Evolutionary conservation across 2,329 filamentous ascomycete species (phyloP).

Genomic region (Bipolaris gigantea): DNA sequence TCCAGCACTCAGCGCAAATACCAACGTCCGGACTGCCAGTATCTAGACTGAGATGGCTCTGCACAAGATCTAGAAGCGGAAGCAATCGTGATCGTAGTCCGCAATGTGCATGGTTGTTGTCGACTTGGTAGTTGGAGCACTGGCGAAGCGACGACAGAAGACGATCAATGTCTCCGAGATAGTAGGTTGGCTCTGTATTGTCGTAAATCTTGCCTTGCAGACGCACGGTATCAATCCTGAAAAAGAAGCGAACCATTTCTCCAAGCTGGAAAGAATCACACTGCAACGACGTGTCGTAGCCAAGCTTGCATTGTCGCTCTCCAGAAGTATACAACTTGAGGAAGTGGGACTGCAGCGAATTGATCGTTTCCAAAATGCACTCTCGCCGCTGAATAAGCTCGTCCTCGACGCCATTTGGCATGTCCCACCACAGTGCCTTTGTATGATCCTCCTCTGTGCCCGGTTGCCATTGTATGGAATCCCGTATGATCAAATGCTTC

Average conservation of each 20-base stretch:
- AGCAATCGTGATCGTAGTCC: constrained; percentile 67
- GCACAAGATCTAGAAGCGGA: constrained; percentile 67
- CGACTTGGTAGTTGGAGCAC: constrained; percentile 72
- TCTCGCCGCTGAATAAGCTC: constrained; percentile 68
- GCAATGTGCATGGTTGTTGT: constrained; percentile 73
- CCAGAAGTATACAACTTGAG: constrained; percentile 68
- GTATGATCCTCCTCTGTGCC: constrained; percentile 43
- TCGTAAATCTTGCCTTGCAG: constrained; percentile 52
- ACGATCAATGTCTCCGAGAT: constrained; percentile 63
- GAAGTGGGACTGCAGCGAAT: constrained; percentile 70
- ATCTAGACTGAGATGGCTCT: constrained; percentile 46
- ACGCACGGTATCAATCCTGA: constrained; percentile 62
- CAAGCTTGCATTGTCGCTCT: constrained; percentile 69
- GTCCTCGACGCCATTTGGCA: constrained; percentile 70
- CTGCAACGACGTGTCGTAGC: constrained; percentile 71
- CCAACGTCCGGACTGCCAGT: constrained; percentile 44
- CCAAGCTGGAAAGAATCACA: constrained; percentile 80
- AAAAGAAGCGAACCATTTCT: constrained; percentile 73
- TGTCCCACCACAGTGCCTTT: constrained; percentile 68
- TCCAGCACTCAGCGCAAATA: constrained; percentile 53
- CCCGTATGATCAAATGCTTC: constrained; percentile 66
- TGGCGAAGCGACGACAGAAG: constrained; percentile 65
- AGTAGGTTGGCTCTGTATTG: constrained; percentile 49
- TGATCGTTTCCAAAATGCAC: constrained; percentile 68
- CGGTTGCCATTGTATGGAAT: constrained; percentile 61